Base-by-base conservation (phyloP, 1,284 basidiomycete species). In the Cerrena zonata region DNA sequence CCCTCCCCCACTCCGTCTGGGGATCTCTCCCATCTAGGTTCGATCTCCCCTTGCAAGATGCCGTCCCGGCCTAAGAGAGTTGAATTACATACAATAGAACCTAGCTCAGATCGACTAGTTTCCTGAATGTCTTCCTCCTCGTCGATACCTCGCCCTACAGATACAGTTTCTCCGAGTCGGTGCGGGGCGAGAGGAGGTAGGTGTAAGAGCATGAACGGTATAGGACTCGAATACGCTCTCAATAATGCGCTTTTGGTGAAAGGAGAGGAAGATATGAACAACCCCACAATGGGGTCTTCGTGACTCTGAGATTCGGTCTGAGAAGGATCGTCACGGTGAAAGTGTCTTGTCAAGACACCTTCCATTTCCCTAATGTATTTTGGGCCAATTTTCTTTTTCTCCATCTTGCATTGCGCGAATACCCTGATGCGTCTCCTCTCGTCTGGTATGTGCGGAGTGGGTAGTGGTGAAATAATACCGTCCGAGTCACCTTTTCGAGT, bases 331-430 rank as follows among this genome's bases (percentile, higher is more conserved):
- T 39, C 5, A 39, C 3, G 41, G 5, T 3, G 41, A 3, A 47
- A 57, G 57, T 76, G 70, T 11, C 77, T 75, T 59, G 78, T 75
- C 53, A 89, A 67, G 15, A 91, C 89, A 15, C 91, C 91, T 64
- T 95, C 92, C 68, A 95, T 75, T 67, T 96, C 92, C 38, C 93
- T 80, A 1, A 95, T 78, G 57, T 86, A 84, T 4, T 82, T 80
- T 1, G 92, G 91, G 0, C 88, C 80, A 30, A 86, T 68, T 61
- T 85, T 86, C 65, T 82, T 85, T 67, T 81, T 84, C 61, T 92
- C 88, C 0, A 91, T 91, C 71, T 96, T 96, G 74, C 93, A 96
- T 61, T 95, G 92, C 0, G 77, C 91, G 15, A 94, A 61, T n/a
- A 95, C 77, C 30, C 91, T 83, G 1, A 92, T 58, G 0, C 87